Evolutionary conservation across 805 yeast genomes (phyloP), one percentile per base, ranked within the genome.

Genomic region (Yarrowia bubula): DNA sequence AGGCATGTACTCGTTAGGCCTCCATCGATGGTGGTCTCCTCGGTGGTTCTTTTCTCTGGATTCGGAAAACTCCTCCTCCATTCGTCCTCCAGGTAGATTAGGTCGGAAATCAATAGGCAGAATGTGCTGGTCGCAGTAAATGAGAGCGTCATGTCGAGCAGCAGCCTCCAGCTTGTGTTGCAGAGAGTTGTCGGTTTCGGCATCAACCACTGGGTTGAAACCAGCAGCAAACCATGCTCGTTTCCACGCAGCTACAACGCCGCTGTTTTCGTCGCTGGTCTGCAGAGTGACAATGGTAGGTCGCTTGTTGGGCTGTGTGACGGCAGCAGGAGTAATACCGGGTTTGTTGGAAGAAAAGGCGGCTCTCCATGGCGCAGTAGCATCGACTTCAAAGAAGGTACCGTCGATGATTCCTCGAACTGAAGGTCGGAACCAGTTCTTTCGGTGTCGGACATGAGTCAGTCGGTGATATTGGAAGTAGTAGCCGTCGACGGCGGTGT

Each of bases 401-500:
- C 64, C 64, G 42, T 58, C 64, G 13, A 58, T 58, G 22, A 58
- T 58, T 2, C 64, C 51, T 17, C 51, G n/a, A 1, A 58, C 35
- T 3, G 64, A 58, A 8, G 64, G 64, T n/a, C 64, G 64, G 22
- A 58, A 58, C 50, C 51, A 44, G 43, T 58, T 58, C 22, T 58
- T 42, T 4, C 61, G 28, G 38, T 55, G 61, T 38, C 47, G 37
- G 18, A 55, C 38, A 13, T 55, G 61, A 8, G 61, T 55, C 35
- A 58, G 35, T 17, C 64, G 32, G 43, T 58, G 64, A 13, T 58
- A 58, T 14, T 44, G 50, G 10, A 58, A 58, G 64, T 58, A 58
- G 51, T 58, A 58, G 39, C 64, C 64, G 43, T 44, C 64, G 37
- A 58, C 41, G 9, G 64, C 39, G 15, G 64, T 58, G 64, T 58